Evolutionary conservation across 345 rosid species (phyloP), one percentile per base, ranked within the genome.

Genomic region (Lepidium africanum): DNA sequence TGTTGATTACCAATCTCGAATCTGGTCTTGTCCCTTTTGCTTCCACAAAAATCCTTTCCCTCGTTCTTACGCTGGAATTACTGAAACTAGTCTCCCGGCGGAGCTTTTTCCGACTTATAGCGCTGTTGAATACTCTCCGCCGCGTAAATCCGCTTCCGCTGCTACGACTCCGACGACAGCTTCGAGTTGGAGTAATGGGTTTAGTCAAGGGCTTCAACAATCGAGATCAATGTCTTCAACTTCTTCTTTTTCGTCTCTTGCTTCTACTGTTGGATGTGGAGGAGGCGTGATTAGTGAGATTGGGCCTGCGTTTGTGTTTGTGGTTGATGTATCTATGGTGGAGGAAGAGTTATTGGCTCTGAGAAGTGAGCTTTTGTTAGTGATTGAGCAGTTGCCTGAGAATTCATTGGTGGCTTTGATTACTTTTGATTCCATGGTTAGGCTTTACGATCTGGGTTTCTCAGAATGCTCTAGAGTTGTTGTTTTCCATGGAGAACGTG

Each of bases 81-180:
- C 87, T 3, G 97, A 90, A 25, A 81, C 93, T 58, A 89, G 80
- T 70, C 92, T 91, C 56, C 97, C 96, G 3, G 99, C 99, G 17
- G 99, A 94, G 85, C 97, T 94, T 63, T 94, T 89, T 63, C 99
- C 97, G 0, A 94, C 97, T 42, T 87, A 94, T 59, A 85, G 90
- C 77, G 79, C 96, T 13, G 91, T 94, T 4, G 97, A 94, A 59
- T 91, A 89, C 69, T 48, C 73, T 47, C 73, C 76, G 21, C 67
- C 59, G 69, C 65, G 63, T 43, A 75, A 75, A 21, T 64, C 78
- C 1, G 63, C 15, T 6, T 16, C 35, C 0, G 2, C 45, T 9
- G 0, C 63, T 6, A 32, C 36, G 17, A 56, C 33, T 10, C 78
- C 78, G 3, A 49, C 69, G 17, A 21, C 15, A 5, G 37, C 48